Conservation (phyloP, 75 land plant genomes). For the Sequoiadendron giganteum region DNA sequence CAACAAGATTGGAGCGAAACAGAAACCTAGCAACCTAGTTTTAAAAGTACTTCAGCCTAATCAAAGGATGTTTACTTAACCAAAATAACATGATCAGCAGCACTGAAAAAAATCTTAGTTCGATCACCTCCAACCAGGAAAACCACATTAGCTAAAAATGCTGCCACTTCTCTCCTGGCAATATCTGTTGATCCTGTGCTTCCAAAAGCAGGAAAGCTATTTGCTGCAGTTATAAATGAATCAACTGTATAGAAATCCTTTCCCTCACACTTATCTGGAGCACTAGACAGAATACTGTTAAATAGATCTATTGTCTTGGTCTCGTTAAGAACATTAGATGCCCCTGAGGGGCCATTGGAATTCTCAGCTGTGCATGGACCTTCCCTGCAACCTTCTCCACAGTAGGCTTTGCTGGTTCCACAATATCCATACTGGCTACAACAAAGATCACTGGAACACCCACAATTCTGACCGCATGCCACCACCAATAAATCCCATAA, state of each 20-base stretch:
- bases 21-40: neutral
- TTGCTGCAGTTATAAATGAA: conserved; percentile 8
- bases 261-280: neutral
- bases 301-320: too few relatives aligned
- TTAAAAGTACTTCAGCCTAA: too few relatives aligned
- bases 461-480: conserved; percentile 35
- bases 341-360: too few relatives aligned
- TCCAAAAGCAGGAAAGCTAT: conserved; percentile 9
- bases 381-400: conserved; percentile 49
- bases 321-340: too few relatives aligned
- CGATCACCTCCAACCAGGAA: neutral
- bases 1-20: neutral
- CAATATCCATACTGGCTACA: conserved; percentile 65
- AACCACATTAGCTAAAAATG: conserved; percentile 14
- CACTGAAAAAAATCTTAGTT: too few relatives aligned
- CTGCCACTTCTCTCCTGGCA: conserved; percentile 18
- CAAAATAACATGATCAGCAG: too few relatives aligned
- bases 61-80: too few relatives aligned
- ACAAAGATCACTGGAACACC: conserved; percentile 38
- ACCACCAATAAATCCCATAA: neutral
- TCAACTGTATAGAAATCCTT: conserved; percentile 14
- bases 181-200: neutral
- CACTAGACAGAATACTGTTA: neutral
- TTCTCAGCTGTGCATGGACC: too few relatives aligned
- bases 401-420: conserved; percentile 42